Percentiles rank a stretch among this genome's conserved stretches.
These are phyloP conservation scores for Puccinia horiana DNA, from an alignment of 1,284 basidiomycete species.

Conservation along the genomic window DNA sequence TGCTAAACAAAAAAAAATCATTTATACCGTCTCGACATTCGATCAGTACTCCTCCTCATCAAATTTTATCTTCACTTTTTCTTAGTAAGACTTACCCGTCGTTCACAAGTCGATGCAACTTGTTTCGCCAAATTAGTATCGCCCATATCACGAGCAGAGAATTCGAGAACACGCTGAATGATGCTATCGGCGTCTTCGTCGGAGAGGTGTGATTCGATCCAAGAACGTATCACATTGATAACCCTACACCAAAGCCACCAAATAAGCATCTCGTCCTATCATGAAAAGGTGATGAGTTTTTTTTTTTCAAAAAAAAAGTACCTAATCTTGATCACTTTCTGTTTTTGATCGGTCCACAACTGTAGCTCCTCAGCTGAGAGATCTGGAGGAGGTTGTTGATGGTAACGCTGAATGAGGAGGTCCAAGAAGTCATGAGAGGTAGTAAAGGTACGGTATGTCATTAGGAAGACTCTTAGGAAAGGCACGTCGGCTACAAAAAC, in stretches of 20 bases:
- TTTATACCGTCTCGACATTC: too few relatives aligned
- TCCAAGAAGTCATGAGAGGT: constrained; percentile 81
- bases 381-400: constrained; percentile 72
- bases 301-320: constrained; percentile 77
- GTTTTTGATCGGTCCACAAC: constrained; percentile 85
- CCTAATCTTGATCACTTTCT: constrained; percentile 83
- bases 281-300: too few relatives aligned
- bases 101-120: constrained; percentile 58
- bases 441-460: constrained; percentile 96
- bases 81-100: constrained; percentile 52
- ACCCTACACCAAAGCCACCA: constrained; percentile 52
- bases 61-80: background rate
- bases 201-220: constrained; percentile 60
- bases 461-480: constrained; percentile 88
- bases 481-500: constrained; percentile 66
- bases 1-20: background rate
- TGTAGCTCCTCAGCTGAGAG: constrained; percentile 69
- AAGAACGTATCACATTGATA: constrained; percentile 60
- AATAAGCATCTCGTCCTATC: constrained; percentile 60
- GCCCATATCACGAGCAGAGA: constrained; percentile 57
- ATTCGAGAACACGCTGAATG: constrained; percentile 57
- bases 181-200: constrained; percentile 57
- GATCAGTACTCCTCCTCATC: background rate
- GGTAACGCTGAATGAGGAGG: constrained; percentile 80
- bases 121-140: constrained; percentile 56